phyloP scores from a whole-genome alignment of 1,139 yeast genomes.

The Kodamaea sp. region DNA sequence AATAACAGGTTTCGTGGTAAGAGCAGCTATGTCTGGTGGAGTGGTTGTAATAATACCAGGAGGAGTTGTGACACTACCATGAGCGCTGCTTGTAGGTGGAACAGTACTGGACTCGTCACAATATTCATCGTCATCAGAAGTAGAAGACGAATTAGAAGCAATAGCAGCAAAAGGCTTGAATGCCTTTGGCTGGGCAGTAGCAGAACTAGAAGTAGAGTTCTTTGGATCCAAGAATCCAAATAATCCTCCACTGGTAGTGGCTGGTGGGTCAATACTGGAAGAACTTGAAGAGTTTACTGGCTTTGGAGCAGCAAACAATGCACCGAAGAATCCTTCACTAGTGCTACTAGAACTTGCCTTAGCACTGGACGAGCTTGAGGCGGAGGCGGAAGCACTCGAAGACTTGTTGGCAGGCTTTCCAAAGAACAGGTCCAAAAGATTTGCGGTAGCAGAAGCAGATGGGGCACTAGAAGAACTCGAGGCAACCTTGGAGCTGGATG shows the following conservation, averaged over 20 bases:
- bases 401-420: no score
- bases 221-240: no score
- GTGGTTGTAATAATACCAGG: constrained; percentile 1
- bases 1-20: constrained; percentile 1
- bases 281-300: constrained; percentile 3
- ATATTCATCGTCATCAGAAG: constrained; percentile 14
- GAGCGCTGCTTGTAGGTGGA: constrained; percentile 1
- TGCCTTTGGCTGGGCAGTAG: background rate
- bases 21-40: constrained; percentile 1
- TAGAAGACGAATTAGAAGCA: constrained; percentile 5
- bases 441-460: constrained; percentile 3
- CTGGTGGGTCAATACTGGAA: background rate
- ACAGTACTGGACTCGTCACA: constrained; percentile 5
- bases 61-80: no score
- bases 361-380: constrained; percentile 4
- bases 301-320: constrained; percentile 1
- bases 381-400: no score
- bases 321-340: constrained; percentile 1
- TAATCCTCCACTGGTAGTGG: background rate
- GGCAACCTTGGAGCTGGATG: background rate
- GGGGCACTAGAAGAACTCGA: constrained; percentile 1
- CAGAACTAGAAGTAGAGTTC: constrained; percentile 1
- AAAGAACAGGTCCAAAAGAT: no score
- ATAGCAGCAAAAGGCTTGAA: constrained; percentile 3
- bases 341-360: background rate